Base-by-base conservation (phyloP, 805 yeast species). In the Teunomyces panamensis region DNA sequence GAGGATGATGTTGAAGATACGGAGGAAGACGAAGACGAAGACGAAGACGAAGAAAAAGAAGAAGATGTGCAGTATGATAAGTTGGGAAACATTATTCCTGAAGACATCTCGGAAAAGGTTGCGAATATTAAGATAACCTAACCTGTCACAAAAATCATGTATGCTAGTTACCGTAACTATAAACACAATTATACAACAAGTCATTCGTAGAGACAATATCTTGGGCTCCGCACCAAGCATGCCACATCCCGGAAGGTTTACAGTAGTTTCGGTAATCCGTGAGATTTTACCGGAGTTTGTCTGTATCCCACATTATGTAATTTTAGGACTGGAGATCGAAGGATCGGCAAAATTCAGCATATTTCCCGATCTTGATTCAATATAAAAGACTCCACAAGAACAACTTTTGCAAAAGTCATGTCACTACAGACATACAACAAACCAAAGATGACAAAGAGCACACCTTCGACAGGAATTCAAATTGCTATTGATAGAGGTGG, bases 401-500 rank as follows among this genome's bases (percentile, higher is more conserved):
- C 39, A 29, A 11, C 39, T 17, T 17, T 24, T 24, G 11, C 26
- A 26, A 11, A 3, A 20, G 24, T 20, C 41, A 37, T 37, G 30
- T 37, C 41, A 37, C 2, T 37, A 26, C 30, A 37, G 20, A 26
- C 13, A 8, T 9, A 37, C 16, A 4, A 37, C 30, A 24, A 26
- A 17, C 9, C 9, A 20, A 37, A 20, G 7, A 37, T 37, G 39
- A 45, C 35, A 26, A 34, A 47, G 26, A 11, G 11, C 27, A 37
- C 41, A 20, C 29, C 30, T 10, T 5, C 16, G 28, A 32, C 37
- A 14, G 64, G 63, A 30, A 62, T 65, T 17, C 60, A 60, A 44
- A 64, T 67, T 29, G 71, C 71, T 37, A 63, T 68, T 26, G 74
- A 69, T 45, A 57, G 74, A 56, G 97, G 97, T 53, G 97, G 97